Percentiles rank a stretch among this genome's conserved stretches.
Conservation (phyloP, 257 asterid species). For the Hygrophila difformis region DNA sequence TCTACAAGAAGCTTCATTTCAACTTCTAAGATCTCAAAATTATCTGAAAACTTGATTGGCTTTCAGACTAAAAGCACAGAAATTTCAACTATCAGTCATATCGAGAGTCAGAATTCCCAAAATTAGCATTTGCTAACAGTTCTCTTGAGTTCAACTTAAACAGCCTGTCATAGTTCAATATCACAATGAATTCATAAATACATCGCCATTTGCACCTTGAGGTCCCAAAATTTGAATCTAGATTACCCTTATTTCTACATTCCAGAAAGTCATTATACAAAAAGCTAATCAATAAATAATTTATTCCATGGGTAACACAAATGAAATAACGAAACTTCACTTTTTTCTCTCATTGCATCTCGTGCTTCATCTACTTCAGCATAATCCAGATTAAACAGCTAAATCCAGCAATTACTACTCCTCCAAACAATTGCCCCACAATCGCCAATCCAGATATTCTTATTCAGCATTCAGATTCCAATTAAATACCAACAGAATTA, state of each 20-base stretch:
- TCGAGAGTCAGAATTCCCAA: not conserved
- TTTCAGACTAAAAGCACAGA: no score
- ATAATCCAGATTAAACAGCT: not conserved
- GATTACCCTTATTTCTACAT: no score
- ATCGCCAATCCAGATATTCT: slow-evolving; percentile 2
- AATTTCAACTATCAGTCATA: not conserved
- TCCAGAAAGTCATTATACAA: no score
- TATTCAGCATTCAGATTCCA: slow-evolving; percentile 8
- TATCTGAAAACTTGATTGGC: no score
- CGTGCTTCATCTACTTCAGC: not conserved
- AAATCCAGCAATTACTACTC: slow-evolving; percentile 6
- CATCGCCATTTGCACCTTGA: no score
- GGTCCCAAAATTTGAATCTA: no score
- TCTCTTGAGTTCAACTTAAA: no score
- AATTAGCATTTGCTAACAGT: slow-evolving; percentile 5
- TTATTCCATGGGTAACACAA: no score
- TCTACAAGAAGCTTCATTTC: not conserved
- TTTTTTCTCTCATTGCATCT: not conserved
- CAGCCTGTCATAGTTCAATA: not conserved
- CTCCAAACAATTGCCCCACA: slow-evolving; percentile 10
- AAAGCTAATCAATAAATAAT: no score
- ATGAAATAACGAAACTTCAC: no score
- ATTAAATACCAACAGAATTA: slow-evolving; percentile 11
- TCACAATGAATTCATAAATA: not conserved
- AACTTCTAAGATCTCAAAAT: not conserved